phyloP scores from a whole-genome alignment of 352 stramenopile genomes.

The Pythium plurisporium region DNA sequence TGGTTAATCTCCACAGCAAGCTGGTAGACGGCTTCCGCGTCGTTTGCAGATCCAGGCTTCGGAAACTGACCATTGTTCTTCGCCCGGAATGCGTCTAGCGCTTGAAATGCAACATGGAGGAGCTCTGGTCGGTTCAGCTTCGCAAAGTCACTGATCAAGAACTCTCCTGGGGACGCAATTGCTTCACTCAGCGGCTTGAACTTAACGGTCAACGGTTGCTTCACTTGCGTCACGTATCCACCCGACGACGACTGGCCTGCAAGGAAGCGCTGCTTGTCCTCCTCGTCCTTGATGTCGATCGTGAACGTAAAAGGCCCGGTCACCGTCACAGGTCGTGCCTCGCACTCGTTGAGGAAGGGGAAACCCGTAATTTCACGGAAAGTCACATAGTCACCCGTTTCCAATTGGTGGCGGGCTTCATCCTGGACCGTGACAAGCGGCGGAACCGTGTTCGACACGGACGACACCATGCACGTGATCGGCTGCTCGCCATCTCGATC shows the following conservation, averaged over 20 bases:
- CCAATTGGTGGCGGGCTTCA: slow-evolving; percentile 95
- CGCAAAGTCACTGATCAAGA: slow-evolving; percentile 97
- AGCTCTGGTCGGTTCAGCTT: slow-evolving; percentile 93
- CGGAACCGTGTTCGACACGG: slow-evolving; percentile 80
- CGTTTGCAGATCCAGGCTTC: slow-evolving; percentile 75
- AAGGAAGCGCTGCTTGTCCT: slow-evolving; percentile 66
- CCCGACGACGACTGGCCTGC: slow-evolving; percentile 59
- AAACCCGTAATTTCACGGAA: slow-evolving; percentile 95
- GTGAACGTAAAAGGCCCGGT: slow-evolving; percentile 97
- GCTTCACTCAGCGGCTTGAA: slow-evolving; percentile 90
- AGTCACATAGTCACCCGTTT: slow-evolving; percentile 95
- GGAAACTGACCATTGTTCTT: slow-evolving; percentile 77
- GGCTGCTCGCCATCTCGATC: slow-evolving; percentile 94
- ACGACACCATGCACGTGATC: slow-evolving; percentile 91
- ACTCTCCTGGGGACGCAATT: slow-evolving; percentile 89
- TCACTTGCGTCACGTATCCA: slow-evolving; percentile 94
- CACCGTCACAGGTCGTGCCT: slow-evolving; percentile 65
- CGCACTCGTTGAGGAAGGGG: slow-evolving; percentile 77
- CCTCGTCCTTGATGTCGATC: slow-evolving; percentile 75
- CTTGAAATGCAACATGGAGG: slow-evolving; percentile 89
- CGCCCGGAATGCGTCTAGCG: slow-evolving; percentile 80
- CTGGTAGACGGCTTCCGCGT: slow-evolving; percentile 86
- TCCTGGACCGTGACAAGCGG: slow-evolving; percentile 96
- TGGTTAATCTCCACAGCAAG: slow-evolving; percentile 73
- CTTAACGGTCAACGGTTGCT: slow-evolving; percentile 91